Percentiles rank a stretch among this genome's conserved stretches.
phyloP scores from a whole-genome alignment of 176 grass and related monocot species.

The Coix lacrymajobi region DNA sequence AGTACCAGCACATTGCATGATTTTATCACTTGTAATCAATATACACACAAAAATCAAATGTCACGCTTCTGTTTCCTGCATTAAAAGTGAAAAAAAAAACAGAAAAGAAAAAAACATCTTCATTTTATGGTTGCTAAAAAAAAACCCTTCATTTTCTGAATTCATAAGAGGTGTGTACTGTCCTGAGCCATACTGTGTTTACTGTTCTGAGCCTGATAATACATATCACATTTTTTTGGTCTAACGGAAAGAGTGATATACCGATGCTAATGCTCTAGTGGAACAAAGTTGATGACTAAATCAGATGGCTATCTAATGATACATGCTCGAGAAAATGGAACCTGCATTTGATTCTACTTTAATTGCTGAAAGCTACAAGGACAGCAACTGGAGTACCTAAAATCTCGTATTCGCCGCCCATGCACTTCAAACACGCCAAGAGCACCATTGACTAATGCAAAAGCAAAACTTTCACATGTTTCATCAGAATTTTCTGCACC shows the following conservation, averaged over 20 bases:
- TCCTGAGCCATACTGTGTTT: neutral
- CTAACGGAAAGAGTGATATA: neutral
- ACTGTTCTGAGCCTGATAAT: neutral
- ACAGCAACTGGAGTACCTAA: constrained; percentile 59
- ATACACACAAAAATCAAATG: neutral
- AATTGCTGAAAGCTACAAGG: constrained; percentile 14
- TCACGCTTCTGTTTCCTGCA: neutral
- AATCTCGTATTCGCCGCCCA: constrained; percentile 91
- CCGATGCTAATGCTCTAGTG: neutral
- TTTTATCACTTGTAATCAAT: constrained; percentile 15
- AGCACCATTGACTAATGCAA: constrained; percentile 97
- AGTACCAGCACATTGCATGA: neutral
- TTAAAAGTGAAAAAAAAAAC: neutral
- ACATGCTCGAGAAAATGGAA: neutral
- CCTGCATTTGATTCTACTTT: neutral
- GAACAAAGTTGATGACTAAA: neutral
- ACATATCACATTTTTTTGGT: neutral
- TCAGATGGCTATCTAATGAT: neutral
- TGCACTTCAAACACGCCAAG: constrained; percentile 99
- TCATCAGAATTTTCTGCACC: constrained; percentile 70
- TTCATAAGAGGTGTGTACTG: neutral
- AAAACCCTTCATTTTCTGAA: neutral
- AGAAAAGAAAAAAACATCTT: neutral
- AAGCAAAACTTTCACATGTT: constrained; percentile 94
- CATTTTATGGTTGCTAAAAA: neutral